Percentiles rank a stretch among this genome's conserved stretches.
Evolutionary conservation across 2,329 filamentous ascomycete species (phyloP).

Genomic region (Cladosporium austrohemisphaericum): DNA sequence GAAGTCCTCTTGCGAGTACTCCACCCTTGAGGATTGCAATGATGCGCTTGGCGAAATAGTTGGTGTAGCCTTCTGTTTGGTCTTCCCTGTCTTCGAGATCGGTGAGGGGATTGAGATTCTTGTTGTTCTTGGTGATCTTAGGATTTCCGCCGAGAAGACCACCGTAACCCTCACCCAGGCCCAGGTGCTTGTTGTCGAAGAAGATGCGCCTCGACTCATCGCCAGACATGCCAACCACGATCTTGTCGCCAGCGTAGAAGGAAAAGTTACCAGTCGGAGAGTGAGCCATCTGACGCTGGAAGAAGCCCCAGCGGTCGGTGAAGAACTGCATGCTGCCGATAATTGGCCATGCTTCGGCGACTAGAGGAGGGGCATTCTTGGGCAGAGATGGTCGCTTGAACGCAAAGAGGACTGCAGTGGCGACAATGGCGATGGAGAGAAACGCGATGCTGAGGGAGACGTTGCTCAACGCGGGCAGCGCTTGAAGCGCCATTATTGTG

Average conservation of each 20-base stretch:
- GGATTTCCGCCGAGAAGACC: conserved; percentile 27
- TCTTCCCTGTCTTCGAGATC: conserved; percentile 19
- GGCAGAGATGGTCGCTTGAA: conserved; percentile 23
- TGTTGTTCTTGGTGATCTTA: conserved; percentile 31
- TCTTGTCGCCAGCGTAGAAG: conserved; percentile 47
- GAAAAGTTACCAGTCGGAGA: conserved; percentile 45
- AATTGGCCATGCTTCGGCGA: conserved; percentile 36
- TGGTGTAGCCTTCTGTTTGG: conserved; percentile 13
- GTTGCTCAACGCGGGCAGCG: neutral
- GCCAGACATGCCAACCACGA: conserved; percentile 46
- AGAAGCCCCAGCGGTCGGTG: conserved; percentile 45
- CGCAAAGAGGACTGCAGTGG: conserved; percentile 21
- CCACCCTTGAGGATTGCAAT: conserved; percentile 27
- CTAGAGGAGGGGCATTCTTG: conserved; percentile 24
- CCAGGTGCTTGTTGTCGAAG: conserved; percentile 45
- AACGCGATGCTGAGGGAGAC: neutral
- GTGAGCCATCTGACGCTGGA: conserved; percentile 30
- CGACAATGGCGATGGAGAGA: conserved; percentile 15
- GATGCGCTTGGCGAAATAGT: conserved; percentile 28
- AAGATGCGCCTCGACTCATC: conserved; percentile 42
- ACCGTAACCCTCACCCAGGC: conserved; percentile 43
- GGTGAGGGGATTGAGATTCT: conserved; percentile 16
- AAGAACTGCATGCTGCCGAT: conserved; percentile 47
- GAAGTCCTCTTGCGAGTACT: conserved; percentile 33
- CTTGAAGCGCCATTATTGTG: neutral